Base-by-base conservation (phyloP, 2,329 filamentous ascomycete species). In the Tolypocladium guangdongense region DNA sequence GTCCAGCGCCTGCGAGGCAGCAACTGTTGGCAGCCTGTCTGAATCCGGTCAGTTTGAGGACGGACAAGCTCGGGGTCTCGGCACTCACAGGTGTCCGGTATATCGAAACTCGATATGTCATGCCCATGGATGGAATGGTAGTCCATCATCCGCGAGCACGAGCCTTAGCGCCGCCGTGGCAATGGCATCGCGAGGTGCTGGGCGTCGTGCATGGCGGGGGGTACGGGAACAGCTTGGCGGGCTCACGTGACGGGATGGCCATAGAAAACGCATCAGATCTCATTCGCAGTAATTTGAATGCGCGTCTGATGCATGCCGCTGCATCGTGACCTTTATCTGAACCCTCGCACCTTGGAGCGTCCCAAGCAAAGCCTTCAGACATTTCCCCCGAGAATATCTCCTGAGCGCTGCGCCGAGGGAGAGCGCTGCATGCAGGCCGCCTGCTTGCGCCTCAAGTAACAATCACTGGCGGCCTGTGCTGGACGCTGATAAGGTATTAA, bases 21-120 rank as follows among this genome's bases (percentile, higher is more conserved):
- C 88, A 49, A 91, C 77, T 1, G 88, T 89, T 37, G 88, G 85
- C 52, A 92, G 74, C 51, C 88, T 82, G 71, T 91, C 87, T 90
- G 60, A 32, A 33, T 47, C 24, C 30, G 32, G 35, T 56, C 47
- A 54, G 52, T 32, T 30, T 38, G 30, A 18, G 16, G n/a, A 43
- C 18, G 10, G 18, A 27, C 39, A 10, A 11, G 27, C 18, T 20
- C 27, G 18, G 18, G 18, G 11, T 18, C 27, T 35, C 30, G 12
- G 37, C 27, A 36, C 77, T 61, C 60, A 82, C 79, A 78, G 33
- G 77, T 78, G 51, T 72, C 72, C 33, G 74, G 66, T 46, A 75
- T 68, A 58, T 79, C 77, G 66, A 86, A 85, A 64, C 80, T 85
- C 52, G 80, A 77, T 57, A 79, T 70, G 59, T 84, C 82, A 60